Conservation (phyloP, 2,329 filamentous ascomycete species). For the Colletotrichum nymphaeae region DNA sequence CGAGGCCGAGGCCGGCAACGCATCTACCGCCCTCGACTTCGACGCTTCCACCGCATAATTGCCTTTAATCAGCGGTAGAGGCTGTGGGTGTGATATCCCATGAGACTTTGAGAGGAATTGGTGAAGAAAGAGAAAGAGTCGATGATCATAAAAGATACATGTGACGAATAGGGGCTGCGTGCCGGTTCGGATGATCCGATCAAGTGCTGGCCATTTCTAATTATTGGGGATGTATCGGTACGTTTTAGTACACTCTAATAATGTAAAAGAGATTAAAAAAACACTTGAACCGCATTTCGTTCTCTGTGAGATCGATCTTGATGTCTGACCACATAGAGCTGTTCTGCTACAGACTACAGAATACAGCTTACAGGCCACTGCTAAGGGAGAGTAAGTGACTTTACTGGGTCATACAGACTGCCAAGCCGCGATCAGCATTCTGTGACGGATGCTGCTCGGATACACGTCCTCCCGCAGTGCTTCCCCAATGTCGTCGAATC, state of each 20-base stretch:
- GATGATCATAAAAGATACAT: slow-evolving; percentile 22
- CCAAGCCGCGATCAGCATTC: neutral
- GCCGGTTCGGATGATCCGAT: slow-evolving; percentile 34
- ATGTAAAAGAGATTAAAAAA: slow-evolving; percentile 1
- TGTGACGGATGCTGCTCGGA: neutral
- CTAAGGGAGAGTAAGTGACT: too few species aligned
- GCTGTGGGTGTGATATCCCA: neutral
- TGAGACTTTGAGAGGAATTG: neutral
- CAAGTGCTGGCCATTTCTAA: slow-evolving; percentile 32
- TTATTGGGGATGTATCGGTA: slow-evolving; percentile 27
- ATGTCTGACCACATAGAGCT: neutral
- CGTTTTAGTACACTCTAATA: slow-evolving; percentile 22
- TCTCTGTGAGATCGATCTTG: neutral
- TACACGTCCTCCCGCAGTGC: neutral
- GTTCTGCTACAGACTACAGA: neutral
- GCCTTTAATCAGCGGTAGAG: neutral
- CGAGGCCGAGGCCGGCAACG: slow-evolving; percentile 56
- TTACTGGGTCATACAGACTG: too few species aligned
- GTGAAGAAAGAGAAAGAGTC: neutral
- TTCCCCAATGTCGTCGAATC: neutral
- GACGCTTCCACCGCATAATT: slow-evolving; percentile 29
- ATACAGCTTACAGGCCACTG: too few species aligned
- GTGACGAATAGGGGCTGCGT: slow-evolving; percentile 25
- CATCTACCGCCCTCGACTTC: slow-evolving; percentile 47
- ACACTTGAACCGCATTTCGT: neutral